Percentiles rank a stretch among this genome's conserved stretches.
These are phyloP conservation scores for Fusarium nisikadoi DNA, from an alignment of 2,329 filamentous ascomycete genomes.

Conservation along the genomic window DNA sequence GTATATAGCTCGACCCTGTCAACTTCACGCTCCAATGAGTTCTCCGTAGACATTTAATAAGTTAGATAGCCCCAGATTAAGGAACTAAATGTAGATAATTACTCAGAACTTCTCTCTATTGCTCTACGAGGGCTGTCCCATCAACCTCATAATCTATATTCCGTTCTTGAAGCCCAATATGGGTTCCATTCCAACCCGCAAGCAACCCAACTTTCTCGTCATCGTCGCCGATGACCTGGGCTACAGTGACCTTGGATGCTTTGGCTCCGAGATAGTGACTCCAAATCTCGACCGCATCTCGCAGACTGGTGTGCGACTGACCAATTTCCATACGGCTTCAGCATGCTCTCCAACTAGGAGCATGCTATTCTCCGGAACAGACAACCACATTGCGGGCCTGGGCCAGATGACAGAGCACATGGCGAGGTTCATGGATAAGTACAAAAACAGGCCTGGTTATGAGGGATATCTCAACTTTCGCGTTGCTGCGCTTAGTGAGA, in stretches of 20 bases:
- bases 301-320: slow-evolving; percentile 61
- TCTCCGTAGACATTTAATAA: not conserved
- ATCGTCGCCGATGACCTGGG: slow-evolving; percentile 46
- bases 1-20: not conserved
- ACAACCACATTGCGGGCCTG: slow-evolving; percentile 64
- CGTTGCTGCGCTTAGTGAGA: slow-evolving; percentile 6
- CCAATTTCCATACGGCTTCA: slow-evolving; percentile 67
- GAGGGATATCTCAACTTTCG: slow-evolving; percentile 6
- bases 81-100: not conserved
- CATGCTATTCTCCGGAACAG: slow-evolving; percentile 70
- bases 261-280: slow-evolving; percentile 67
- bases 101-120: not conserved
- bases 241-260: slow-evolving; percentile 47
- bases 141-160: not conserved
- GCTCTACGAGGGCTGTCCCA: not conserved
- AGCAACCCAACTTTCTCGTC: slow-evolving; percentile 43
- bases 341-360: slow-evolving; percentile 67
- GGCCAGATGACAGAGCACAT: slow-evolving; percentile 62
- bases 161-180: not conserved
- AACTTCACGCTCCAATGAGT: not conserved
- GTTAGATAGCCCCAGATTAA: not conserved
- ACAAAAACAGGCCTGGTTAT: slow-evolving; percentile 1
- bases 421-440: not conserved
- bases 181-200: slow-evolving; percentile 48
- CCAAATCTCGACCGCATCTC: slow-evolving; percentile 65